A percentile compares a stretch with the other conserved stretches of the same genome.
Evolutionary conservation across 306 rosid genomes (phyloP).

Genomic region (Vigna angularis): DNA sequence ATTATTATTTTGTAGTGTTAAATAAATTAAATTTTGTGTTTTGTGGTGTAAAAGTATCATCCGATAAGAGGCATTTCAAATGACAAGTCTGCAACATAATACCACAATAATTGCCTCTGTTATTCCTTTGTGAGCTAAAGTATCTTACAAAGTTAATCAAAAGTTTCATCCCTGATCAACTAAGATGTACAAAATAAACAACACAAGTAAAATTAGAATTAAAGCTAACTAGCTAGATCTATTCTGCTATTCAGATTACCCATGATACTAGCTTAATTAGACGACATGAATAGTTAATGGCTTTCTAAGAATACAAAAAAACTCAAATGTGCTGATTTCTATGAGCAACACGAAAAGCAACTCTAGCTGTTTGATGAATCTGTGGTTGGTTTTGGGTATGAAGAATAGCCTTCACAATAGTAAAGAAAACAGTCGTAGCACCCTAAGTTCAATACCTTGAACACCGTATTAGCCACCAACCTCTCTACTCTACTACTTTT

Average conservation of each 20-base stretch:
- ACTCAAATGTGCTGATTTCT: slow-evolving; percentile 8
- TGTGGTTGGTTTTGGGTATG: slow-evolving; percentile 34
- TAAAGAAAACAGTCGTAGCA: no score
- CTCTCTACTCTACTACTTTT: no score
- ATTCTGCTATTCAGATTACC: slow-evolving; percentile 24
- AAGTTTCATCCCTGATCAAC: slow-evolving; percentile 33
- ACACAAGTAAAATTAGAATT: background rate
- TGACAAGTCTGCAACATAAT: background rate
- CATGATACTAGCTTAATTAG: slow-evolving; percentile 28
- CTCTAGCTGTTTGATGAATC: slow-evolving; percentile 39
- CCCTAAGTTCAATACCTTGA: no score
- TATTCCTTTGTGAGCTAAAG: slow-evolving; percentile 19
- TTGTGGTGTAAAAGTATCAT: no score
- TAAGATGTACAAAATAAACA: slow-evolving; percentile 10
- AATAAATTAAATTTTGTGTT: no score
- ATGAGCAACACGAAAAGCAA: slow-evolving; percentile 71
- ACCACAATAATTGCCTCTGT: background rate
- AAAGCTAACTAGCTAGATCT: slow-evolving; percentile 42
- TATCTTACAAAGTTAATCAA: slow-evolving; percentile 34
- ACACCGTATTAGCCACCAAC: no score
- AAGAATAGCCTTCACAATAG: no score
- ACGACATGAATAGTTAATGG: background rate
- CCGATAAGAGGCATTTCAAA: no score
- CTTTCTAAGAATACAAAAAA: slow-evolving; percentile 7
- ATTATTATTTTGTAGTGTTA: no score